Evolutionary conservation across 257 asterid genomes (phyloP).

Genomic region (Solanum virginianum): DNA sequence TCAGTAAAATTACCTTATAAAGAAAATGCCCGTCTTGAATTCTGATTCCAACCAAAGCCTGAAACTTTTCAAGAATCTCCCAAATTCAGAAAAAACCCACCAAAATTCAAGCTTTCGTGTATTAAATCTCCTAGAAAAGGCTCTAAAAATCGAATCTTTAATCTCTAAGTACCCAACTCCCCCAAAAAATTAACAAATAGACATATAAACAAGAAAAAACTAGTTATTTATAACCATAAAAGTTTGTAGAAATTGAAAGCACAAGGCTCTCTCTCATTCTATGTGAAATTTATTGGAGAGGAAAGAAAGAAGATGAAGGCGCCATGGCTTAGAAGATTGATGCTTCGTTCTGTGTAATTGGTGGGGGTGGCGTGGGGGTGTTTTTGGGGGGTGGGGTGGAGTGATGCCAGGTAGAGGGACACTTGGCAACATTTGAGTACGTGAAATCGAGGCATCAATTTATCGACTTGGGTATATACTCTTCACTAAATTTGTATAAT

Average conservation of each 20-base stretch:
- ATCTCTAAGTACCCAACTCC: background rate
- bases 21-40: slow-evolving; percentile 7
- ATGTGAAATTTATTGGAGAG: background rate
- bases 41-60: slow-evolving; percentile 23
- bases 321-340: slow-evolving; percentile 15
- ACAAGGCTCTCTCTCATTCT: background rate
- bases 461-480: slow-evolving; percentile 15
- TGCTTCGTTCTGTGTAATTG: background rate
- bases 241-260: background rate
- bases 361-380: background rate
- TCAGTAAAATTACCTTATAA: slow-evolving; percentile 26
- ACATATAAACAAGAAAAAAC: background rate
- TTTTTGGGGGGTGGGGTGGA: slow-evolving; percentile 5
- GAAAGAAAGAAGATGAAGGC: slow-evolving; percentile 6
- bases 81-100: background rate
- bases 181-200: background rate
- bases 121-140: background rate
- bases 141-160: background rate
- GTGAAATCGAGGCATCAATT: slow-evolving; percentile 30
- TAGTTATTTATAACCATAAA: background rate
- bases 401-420: slow-evolving; percentile 35
- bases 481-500: background rate
- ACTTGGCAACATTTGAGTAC: slow-evolving; percentile 30
- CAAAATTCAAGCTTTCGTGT: background rate
- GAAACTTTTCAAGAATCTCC: slow-evolving; percentile 14